Conservation (phyloP, 148 eudicot genomes). For the Chenopodium formosanum region DNA sequence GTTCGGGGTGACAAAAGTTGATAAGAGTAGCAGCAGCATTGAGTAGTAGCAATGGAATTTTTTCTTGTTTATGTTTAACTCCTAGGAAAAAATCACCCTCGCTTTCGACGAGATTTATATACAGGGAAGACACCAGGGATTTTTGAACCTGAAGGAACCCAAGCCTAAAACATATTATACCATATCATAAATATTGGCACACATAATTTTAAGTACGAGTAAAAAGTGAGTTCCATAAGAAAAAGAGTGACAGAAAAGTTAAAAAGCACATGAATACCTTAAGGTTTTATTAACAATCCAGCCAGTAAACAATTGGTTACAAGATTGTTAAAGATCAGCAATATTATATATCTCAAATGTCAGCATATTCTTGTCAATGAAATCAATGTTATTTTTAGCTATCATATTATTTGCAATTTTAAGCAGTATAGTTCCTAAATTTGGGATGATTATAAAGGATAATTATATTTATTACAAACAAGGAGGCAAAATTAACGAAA, state of each 20-base stretch:
- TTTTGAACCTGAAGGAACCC: conserved; percentile 59
- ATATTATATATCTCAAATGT: background rate
- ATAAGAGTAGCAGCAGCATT: conserved; percentile 50
- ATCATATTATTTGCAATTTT: background rate
- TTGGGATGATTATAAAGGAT: background rate
- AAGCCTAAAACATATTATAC: conserved; percentile 51
- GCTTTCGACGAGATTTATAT: conserved; percentile 28
- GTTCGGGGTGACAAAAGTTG: conserved; percentile 52
- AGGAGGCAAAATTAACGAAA: background rate
- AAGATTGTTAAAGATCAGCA: background rate
- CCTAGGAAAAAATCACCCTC: conserved; percentile 32
- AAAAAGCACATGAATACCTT: background rate
- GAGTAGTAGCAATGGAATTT: conserved; percentile 46
- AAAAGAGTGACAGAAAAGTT: background rate
- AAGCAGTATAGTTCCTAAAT: background rate
- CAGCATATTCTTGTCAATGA: background rate
- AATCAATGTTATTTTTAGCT: background rate
- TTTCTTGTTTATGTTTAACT: conserved; percentile 44
- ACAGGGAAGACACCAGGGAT: conserved; percentile 31
- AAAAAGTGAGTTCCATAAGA: background rate
- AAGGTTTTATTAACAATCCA: background rate
- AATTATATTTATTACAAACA: background rate
- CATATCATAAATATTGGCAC: background rate
- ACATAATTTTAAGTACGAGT: background rate
- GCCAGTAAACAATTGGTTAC: background rate